Conservation (phyloP, 768 basidiomycete genomes). For the Gloeopeniophorella convolvens region DNA sequence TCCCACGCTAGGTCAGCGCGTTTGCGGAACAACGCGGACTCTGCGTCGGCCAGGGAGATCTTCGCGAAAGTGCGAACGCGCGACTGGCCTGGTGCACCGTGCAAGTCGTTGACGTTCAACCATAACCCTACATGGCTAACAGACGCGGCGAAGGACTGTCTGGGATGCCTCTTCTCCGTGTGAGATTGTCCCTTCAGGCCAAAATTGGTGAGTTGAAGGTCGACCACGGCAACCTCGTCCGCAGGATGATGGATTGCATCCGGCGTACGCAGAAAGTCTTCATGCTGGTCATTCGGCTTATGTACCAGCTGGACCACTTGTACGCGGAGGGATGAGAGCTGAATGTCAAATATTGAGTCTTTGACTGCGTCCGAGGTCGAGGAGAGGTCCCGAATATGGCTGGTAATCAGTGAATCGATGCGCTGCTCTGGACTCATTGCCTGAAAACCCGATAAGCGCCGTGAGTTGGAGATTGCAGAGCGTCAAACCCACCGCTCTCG, state of each 20-base stretch:
- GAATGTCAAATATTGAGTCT: conserved; percentile 10
- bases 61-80: background rate
- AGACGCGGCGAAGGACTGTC: conserved; percentile 10
- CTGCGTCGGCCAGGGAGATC: conserved; percentile 2
- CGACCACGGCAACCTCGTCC: conserved; percentile 7
- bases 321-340: conserved; percentile 7
- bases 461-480: background rate
- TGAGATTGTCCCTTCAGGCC: conserved; percentile 11
- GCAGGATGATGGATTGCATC: background rate
- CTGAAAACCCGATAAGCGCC: background rate
- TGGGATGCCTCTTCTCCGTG: conserved; percentile 1
- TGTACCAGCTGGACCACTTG: conserved; percentile 6
- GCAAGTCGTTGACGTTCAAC: conserved; percentile 1
- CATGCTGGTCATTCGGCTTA: background rate
- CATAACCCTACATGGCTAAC: background rate
- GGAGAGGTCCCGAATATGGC: conserved; percentile 12
- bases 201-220: conserved; percentile 5
- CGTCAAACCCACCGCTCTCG: conserved; percentile 6
- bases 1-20: conserved; percentile 12
- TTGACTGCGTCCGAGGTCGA: background rate
- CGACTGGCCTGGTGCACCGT: background rate
- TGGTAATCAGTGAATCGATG: conserved; percentile 2
- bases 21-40: conserved; percentile 3
- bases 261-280: background rate
- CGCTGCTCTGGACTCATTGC: conserved; percentile 11